Conservation (phyloP, 306 rosid genomes). For the Malus orientalis region DNA sequence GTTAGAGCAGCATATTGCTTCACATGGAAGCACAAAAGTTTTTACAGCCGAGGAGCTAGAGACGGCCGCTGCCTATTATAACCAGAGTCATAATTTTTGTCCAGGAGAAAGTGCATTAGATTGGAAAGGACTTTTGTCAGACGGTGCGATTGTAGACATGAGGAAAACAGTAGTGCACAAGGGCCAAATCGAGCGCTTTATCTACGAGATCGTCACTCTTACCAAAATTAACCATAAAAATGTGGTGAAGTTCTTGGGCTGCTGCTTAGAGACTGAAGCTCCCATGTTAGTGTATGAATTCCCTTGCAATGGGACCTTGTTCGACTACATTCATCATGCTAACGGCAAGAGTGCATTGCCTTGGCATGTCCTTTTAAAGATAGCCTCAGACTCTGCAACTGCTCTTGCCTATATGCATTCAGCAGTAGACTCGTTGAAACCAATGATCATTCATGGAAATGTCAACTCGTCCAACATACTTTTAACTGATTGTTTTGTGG, state of each 20-base stretch:
- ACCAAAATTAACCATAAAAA: background rate
- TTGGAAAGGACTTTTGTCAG: background rate
- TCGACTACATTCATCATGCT: background rate
- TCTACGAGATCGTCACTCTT: background rate
- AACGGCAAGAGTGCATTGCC: background rate
- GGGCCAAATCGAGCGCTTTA: background rate
- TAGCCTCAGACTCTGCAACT: background rate
- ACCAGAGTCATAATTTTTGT: background rate
- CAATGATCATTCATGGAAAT: conserved; percentile 1
- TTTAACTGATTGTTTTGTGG: background rate
- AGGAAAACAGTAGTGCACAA: background rate
- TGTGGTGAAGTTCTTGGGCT: background rate
- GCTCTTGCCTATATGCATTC: conserved; percentile 1
- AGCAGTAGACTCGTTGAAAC: background rate
- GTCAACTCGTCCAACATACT: conserved; percentile 1
- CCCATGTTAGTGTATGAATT: background rate
- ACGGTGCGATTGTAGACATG: background rate
- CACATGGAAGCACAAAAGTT: background rate
- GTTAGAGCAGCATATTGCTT: background rate
- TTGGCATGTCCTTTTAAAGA: background rate
- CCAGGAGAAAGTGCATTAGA: background rate
- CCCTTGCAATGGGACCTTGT: background rate
- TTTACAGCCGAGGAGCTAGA: background rate
- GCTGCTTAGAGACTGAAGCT: conserved; percentile 1
- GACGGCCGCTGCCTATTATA: background rate